Conservation (phyloP, 1,139 yeast species). For the Yamadazyma membranifaciens region DNA sequence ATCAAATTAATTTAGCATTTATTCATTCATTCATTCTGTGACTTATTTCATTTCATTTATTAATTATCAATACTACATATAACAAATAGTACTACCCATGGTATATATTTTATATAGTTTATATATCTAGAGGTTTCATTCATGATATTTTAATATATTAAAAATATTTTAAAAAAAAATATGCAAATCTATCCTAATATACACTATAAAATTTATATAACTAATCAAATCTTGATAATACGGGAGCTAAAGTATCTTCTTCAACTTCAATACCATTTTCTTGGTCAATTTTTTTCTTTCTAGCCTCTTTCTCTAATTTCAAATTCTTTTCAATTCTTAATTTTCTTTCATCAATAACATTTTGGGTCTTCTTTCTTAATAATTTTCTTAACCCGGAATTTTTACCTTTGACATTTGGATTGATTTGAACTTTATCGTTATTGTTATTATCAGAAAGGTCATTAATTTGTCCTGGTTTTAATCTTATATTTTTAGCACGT, state of each 20-base stretch:
- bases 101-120: too few species aligned
- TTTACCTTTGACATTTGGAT: slow-evolving; percentile 70
- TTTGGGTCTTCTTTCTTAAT: slow-evolving; percentile 79
- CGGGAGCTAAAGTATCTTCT: slow-evolving; percentile 52
- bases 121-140: not conserved
- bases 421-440: slow-evolving; percentile 43
- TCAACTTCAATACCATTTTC: slow-evolving; percentile 53
- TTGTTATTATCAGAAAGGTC: slow-evolving; percentile 35
- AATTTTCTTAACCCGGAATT: slow-evolving; percentile 81
- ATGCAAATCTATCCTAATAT: not conserved
- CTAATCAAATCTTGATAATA: slow-evolving; percentile 55
- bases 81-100: too few species aligned
- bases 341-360: slow-evolving; percentile 86
- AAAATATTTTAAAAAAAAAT: too few species aligned
- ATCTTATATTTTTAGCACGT: slow-evolving; percentile 60
- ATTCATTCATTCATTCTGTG: too few species aligned
- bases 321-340: slow-evolving; percentile 77
- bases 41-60: too few species aligned
- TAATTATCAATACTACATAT: too few species aligned
- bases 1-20: slow-evolving; percentile 5
- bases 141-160: too few species aligned
- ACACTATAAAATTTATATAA: not conserved
- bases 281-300: slow-evolving; percentile 52
- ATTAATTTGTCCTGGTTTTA: slow-evolving; percentile 59
- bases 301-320: slow-evolving; percentile 68